These are phyloP conservation scores for Aspergillus sp. DNA, from an alignment of 2,329 filamentous ascomycete genomes.

Conservation along the genomic window DNA sequence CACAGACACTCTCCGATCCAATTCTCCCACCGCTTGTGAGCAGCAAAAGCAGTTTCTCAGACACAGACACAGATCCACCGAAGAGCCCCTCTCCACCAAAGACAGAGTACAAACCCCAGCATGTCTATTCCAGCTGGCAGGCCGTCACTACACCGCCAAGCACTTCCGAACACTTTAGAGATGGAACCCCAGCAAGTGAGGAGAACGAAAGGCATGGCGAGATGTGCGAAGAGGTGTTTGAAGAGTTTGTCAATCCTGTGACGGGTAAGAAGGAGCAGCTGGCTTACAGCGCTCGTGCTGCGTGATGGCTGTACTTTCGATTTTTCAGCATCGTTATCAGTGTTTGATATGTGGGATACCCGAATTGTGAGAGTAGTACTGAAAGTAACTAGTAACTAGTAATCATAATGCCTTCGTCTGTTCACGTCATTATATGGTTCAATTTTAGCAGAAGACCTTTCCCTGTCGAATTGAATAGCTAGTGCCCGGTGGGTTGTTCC, in stretches of 20 bases:
- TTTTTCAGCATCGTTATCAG: not conserved
- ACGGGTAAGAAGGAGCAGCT: slow-evolving; percentile 25
- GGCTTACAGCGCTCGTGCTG: slow-evolving; percentile 18
- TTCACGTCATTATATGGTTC: too few species aligned
- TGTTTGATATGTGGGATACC: not conserved
- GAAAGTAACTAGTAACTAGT: not conserved
- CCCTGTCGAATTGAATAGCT: not conserved
- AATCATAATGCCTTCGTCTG: too few species aligned
- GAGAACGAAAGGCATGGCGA: not conserved
- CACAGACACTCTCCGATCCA: slow-evolving; percentile 31
- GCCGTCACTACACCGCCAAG: not conserved
- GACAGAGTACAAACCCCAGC: not conserved
- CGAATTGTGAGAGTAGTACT: not conserved
- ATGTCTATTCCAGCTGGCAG: not conserved
- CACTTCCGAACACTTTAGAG: not conserved
- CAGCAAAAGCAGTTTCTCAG: not conserved
- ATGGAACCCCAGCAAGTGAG: not conserved
- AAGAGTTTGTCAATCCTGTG: slow-evolving; percentile 24
- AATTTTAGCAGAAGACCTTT: too few species aligned
- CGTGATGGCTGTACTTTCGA: not conserved
- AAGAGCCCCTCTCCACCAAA: not conserved
- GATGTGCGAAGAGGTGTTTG: slow-evolving; percentile 26
- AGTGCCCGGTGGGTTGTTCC: not conserved
- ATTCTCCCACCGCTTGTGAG: slow-evolving; percentile 24
- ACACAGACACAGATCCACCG: not conserved